phyloP scores from a whole-genome alignment of 2,329 filamentous ascomycete genomes.

The Arthrobotrys pseudoclavata region DNA sequence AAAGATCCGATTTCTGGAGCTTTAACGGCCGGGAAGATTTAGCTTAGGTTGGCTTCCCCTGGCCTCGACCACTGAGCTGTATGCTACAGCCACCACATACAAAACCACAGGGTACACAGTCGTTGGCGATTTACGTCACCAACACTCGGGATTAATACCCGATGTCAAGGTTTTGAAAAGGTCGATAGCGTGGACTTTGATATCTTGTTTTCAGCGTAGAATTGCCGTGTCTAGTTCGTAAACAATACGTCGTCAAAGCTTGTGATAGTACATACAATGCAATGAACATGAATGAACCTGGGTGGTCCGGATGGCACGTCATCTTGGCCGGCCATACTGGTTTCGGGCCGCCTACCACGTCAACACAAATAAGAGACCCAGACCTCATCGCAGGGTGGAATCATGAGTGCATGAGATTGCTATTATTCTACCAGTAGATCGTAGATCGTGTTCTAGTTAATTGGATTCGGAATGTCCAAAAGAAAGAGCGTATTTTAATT shows the following conservation, averaged over 20 bases:
- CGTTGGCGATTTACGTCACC: conserved; percentile 9
- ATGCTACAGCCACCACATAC: background rate
- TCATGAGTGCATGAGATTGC: background rate
- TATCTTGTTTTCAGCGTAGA: conserved; percentile 10
- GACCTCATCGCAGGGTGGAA: background rate
- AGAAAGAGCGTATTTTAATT: conserved; percentile 10
- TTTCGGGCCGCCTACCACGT: background rate
- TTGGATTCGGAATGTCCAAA: background rate
- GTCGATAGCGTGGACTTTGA: background rate
- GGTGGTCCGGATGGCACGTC: conserved; percentile 14
- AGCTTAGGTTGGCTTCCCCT: conserved; percentile 6
- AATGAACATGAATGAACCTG: no score
- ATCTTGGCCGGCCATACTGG: background rate
- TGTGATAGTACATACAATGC: background rate
- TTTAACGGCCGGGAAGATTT: conserved; percentile 3
- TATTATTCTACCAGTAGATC: background rate
- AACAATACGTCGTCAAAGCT: background rate
- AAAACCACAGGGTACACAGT: background rate
- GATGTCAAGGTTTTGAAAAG: background rate
- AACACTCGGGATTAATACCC: background rate
- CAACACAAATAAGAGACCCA: conserved; percentile 5
- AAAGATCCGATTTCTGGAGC: conserved; percentile 4
- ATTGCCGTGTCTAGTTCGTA: background rate
- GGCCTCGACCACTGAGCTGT: background rate
- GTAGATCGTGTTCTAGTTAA: background rate